Evolutionary conservation across 176 grass and related monocot species (phyloP).

Genomic region (Oropetium thomaeum): DNA sequence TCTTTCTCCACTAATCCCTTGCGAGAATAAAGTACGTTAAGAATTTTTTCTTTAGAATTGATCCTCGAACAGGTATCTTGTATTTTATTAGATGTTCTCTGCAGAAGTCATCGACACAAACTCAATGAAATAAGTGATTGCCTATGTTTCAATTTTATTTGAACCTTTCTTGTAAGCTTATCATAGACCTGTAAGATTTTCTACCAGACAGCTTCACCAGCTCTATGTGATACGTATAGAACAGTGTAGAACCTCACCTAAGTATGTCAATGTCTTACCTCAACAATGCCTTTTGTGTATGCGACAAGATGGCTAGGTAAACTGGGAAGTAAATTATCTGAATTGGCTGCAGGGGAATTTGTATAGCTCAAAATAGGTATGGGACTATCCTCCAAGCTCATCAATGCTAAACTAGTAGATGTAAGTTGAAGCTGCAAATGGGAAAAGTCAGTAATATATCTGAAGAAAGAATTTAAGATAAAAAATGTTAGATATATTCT

Average conservation of each 20-base stretch:
- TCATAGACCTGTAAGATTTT: neutral
- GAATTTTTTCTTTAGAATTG: neutral
- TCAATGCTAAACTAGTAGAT: neutral
- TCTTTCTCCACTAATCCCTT: neutral
- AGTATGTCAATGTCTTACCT: constrained; percentile 7
- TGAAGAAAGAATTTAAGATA: neutral
- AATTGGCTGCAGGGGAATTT: neutral
- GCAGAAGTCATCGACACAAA: neutral
- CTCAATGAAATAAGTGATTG: neutral
- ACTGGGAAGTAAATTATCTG: constrained; percentile 13
- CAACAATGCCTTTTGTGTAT: neutral
- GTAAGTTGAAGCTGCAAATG: constrained; percentile 27
- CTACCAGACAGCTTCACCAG: neutral
- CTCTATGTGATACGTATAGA: neutral
- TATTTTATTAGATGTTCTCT: constrained; percentile 10
- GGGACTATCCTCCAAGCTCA: neutral
- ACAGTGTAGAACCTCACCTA: neutral
- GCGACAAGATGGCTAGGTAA: constrained; percentile 14
- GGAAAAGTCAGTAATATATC: neutral
- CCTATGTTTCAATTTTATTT: neutral
- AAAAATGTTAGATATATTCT: neutral
- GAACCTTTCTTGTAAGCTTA: neutral
- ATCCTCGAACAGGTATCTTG: neutral
- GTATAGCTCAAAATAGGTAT: constrained; percentile 17
- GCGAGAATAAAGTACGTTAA: neutral